Percentiles rank a stretch among this genome's conserved stretches.
Conservation (phyloP, 164 flowering plant species). For the Aristolochia fimbriata region DNA sequence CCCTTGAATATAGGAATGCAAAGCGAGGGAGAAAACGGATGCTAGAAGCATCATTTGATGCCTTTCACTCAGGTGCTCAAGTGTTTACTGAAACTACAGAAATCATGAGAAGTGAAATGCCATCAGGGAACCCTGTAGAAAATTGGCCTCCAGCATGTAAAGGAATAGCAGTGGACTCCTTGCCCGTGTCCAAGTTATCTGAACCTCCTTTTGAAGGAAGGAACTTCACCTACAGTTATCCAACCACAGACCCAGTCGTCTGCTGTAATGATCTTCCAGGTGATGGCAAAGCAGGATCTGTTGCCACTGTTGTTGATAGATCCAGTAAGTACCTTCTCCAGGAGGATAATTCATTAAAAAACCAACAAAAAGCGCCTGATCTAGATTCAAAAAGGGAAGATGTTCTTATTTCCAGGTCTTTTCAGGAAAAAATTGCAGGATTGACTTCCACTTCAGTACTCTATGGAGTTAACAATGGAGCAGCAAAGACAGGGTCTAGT, state of each 20-base stretch:
- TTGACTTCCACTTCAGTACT: constrained; percentile 10
- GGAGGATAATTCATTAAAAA: not conserved
- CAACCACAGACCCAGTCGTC: constrained; percentile 4
- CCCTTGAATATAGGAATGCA: constrained; percentile 4
- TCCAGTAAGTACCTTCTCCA: constrained; percentile 2
- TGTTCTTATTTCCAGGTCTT: constrained; percentile 12
- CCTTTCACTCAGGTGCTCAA: constrained; percentile 4
- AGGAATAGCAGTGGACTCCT: not conserved
- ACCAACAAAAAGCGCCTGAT: not conserved
- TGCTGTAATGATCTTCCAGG: constrained; percentile 5
- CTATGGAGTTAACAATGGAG: constrained; percentile 1
- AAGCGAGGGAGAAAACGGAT: constrained; percentile 1
- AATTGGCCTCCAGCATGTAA: not conserved
- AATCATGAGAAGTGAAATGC: constrained; percentile 7
- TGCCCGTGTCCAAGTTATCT: constrained; percentile 1
- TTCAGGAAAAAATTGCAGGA: constrained; percentile 10
- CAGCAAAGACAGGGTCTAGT: not conserved
- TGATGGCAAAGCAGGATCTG: constrained; percentile 12
- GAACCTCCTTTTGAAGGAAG: not conserved
- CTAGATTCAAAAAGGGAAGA: constrained; percentile 8
- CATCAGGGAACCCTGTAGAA: constrained; percentile 4
- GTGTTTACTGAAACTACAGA: constrained; percentile 11
- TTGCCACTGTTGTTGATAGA: constrained; percentile 5
- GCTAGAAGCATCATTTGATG: constrained; percentile 5
- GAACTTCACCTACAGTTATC: constrained; percentile 1